Evolutionary conservation across 768 basidiomycete genomes (phyloP).

Genomic region (Porpolomopsis calyptriformis): DNA sequence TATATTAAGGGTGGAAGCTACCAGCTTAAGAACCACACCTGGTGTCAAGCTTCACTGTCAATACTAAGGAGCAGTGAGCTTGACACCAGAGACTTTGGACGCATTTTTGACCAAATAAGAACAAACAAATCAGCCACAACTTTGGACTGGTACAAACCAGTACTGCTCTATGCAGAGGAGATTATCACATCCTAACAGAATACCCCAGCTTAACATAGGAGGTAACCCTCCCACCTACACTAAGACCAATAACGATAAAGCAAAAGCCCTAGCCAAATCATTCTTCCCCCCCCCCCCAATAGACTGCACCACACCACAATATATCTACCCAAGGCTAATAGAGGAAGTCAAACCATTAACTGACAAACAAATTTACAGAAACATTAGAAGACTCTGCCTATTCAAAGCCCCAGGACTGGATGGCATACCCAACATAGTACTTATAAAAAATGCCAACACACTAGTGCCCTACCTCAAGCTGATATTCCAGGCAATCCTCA

Average conservation of each 20-base stretch:
- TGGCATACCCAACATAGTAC: neutral
- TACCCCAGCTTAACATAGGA: constrained; percentile 9
- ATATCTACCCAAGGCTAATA: neutral
- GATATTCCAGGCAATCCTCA: neutral
- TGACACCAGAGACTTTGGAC: no score
- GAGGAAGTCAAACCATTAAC: neutral
- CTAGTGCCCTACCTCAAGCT: neutral
- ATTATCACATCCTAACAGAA: no score
- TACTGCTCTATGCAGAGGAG: no score
- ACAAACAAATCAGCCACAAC: no score
- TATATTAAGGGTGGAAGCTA: no score
- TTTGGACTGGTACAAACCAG: no score
- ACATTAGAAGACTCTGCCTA: constrained; percentile 1
- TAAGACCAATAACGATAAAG: constrained; percentile 6
- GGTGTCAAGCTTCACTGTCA: no score
- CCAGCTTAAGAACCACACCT: no score
- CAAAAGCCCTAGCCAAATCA: neutral
- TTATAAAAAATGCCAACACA: neutral
- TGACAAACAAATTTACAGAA: neutral
- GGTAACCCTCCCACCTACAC: neutral
- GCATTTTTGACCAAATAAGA: no score
- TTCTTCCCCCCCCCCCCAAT: constrained; percentile 14
- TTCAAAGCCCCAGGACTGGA: neutral
- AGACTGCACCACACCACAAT: constrained; percentile 1
- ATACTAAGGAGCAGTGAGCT: no score